These are phyloP conservation scores for Platanus orientalis DNA, from an alignment of 164 flowering plant genomes.

Conservation along the genomic window DNA sequence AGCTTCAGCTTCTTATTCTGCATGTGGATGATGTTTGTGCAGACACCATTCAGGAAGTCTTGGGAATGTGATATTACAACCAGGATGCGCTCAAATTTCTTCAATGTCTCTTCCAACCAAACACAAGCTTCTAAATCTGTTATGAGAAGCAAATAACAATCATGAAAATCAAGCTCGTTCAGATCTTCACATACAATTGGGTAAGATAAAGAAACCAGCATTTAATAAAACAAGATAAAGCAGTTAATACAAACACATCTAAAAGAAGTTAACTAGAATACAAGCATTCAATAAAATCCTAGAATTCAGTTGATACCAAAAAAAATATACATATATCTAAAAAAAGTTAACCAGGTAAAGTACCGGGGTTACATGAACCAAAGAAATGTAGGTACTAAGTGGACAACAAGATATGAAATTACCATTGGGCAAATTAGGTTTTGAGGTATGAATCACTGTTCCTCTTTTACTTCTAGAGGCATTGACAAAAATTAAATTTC, in stretches of 20 bases:
- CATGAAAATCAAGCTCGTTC: neutral
- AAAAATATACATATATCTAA: too few relatives aligned
- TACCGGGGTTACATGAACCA: too few relatives aligned
- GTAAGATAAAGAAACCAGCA: neutral
- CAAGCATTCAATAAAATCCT: neutral
- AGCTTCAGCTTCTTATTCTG: slow-evolving; percentile 75
- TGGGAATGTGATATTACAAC: slow-evolving; percentile 96
- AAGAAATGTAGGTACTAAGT: too few relatives aligned
- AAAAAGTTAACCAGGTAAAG: too few relatives aligned
- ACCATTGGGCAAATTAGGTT: too few relatives aligned
- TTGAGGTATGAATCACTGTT: too few relatives aligned
- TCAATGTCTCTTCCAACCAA: slow-evolving; percentile 91
- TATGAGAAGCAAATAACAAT: neutral
- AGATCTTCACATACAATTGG: neutral
- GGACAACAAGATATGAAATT: too few relatives aligned
- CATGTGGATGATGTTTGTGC: slow-evolving; percentile 97
- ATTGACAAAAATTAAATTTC: too few relatives aligned
- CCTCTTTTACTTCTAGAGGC: too few relatives aligned
- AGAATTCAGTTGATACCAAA: neutral
- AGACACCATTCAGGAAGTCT: slow-evolving; percentile 92
- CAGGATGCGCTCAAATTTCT: slow-evolving; percentile 85
- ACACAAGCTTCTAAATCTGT: slow-evolving; percentile 98
- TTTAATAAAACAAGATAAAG: too few relatives aligned
- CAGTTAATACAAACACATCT: too few relatives aligned
- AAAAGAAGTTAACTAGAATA: too few relatives aligned